These are phyloP conservation scores for Scortechinia acanthostroma DNA, from an alignment of 2,329 filamentous ascomycete genomes.

Conservation along the genomic window DNA sequence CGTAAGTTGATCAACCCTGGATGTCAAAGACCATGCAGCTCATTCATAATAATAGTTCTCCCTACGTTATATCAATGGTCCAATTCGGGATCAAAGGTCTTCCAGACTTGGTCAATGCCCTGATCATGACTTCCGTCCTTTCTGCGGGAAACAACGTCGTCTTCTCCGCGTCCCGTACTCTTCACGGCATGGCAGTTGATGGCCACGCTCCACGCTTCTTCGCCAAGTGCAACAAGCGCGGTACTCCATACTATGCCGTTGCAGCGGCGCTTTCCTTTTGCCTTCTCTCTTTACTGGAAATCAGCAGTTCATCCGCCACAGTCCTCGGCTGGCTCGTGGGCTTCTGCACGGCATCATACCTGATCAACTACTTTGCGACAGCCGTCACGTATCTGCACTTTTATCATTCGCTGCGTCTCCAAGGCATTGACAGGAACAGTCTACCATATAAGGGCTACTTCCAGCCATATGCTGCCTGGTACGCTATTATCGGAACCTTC, in stretches of 20 bases:
- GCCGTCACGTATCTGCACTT: slow-evolving; percentile 51
- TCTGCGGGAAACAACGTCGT: slow-evolving; percentile 15
- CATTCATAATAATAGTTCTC: too few relatives aligned
- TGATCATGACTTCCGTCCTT: slow-evolving; percentile 61
- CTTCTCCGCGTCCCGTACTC: slow-evolving; percentile 15
- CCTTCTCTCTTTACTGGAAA: slow-evolving; percentile 53
- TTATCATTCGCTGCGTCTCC: slow-evolving; percentile 42
- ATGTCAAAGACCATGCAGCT: too few relatives aligned
- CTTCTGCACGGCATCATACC: slow-evolving; percentile 49
- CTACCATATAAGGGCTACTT: slow-evolving; percentile 46
- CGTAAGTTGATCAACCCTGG: too few relatives aligned
- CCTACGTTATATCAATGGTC: slow-evolving; percentile 64
- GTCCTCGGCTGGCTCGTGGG: slow-evolving; percentile 55
- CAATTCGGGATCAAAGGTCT: slow-evolving; percentile 53
- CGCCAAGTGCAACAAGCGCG: slow-evolving; percentile 34
- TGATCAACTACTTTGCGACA: slow-evolving; percentile 49
- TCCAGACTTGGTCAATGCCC: slow-evolving; percentile 67
- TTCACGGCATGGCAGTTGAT: slow-evolving; percentile 20
- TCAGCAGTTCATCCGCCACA: slow-evolving; percentile 35
- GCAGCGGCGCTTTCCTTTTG: slow-evolving; percentile 42
- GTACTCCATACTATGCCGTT: slow-evolving; percentile 52
- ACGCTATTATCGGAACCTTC: slow-evolving; percentile 37
- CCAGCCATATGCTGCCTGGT: slow-evolving; percentile 50
- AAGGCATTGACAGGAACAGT: slow-evolving; percentile 40
- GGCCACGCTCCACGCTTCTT: slow-evolving; percentile 35